These are phyloP conservation scores for Chlorencoelia australis DNA, from an alignment of 2,329 filamentous ascomycete species.

Conservation along the genomic window DNA sequence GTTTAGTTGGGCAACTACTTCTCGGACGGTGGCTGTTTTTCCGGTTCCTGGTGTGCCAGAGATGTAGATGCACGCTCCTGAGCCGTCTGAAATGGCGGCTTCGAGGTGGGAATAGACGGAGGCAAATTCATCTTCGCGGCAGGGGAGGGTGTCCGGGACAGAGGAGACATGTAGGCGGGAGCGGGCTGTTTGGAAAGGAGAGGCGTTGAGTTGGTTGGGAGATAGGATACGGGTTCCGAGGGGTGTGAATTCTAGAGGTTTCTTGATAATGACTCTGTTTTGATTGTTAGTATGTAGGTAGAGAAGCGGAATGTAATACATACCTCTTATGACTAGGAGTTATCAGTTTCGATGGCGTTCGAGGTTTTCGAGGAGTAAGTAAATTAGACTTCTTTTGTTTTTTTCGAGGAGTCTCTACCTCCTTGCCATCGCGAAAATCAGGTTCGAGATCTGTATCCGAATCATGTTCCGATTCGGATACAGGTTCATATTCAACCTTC, in stretches of 20 bases:
- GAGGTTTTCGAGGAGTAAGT: constrained; percentile 24
- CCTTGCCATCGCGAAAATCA: constrained; percentile 21
- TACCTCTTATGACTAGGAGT: constrained; percentile 57
- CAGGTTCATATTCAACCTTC: constrained; percentile 27
- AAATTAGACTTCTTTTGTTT: constrained; percentile 38
- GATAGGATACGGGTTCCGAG: constrained; percentile 81
- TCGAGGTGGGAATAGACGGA: constrained; percentile 90
- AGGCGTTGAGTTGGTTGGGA: constrained; percentile 62
- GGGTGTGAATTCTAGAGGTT: constrained; percentile 88
- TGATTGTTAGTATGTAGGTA: constrained; percentile 1
- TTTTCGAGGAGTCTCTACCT: constrained; percentile 42
- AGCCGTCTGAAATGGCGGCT: constrained; percentile 85
- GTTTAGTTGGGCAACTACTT: constrained; percentile 84
- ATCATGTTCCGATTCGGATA: constrained; percentile 25
- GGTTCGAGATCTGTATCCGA: constrained; percentile 10
- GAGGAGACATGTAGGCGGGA: constrained; percentile 87
- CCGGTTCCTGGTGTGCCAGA: constrained; percentile 97
- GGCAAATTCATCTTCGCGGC: constrained; percentile 83
- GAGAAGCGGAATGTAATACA: background rate
- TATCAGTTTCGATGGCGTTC: constrained; percentile 35
- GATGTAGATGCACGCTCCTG: constrained; percentile 95
- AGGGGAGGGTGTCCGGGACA: constrained; percentile 80
- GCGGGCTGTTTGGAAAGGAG: constrained; percentile 85
- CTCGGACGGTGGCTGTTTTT: constrained; percentile 93
- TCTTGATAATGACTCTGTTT: constrained; percentile 60